Evolutionary conservation across 1,139 yeast genomes (phyloP).

Genomic region (Geotrichum cucujoidarum): DNA sequence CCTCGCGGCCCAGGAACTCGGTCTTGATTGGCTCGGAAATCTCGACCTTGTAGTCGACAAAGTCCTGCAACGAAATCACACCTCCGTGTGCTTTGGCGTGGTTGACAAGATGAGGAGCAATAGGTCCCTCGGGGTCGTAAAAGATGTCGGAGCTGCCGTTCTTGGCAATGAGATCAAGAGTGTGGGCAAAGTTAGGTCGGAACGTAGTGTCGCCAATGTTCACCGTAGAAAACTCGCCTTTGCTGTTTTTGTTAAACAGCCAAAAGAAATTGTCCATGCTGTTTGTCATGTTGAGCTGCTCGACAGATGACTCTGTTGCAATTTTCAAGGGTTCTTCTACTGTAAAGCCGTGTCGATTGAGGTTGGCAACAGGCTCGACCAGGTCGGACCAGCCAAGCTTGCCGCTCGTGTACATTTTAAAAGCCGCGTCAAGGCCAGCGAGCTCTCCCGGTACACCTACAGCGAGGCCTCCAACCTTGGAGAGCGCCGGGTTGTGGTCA

Average conservation of each 20-base stretch:
- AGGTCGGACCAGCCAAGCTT: conserved; percentile 66
- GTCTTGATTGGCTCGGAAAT: conserved; percentile 54
- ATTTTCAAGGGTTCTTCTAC: conserved; percentile 47
- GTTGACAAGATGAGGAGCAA: conserved; percentile 51
- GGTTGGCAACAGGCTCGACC: conserved; percentile 65
- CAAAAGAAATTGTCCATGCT: conserved; percentile 31
- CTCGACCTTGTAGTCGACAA: conserved; percentile 53
- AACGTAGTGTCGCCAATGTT: conserved; percentile 54
- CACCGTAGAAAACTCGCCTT: conserved; percentile 36
- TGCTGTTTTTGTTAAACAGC: conserved; percentile 37
- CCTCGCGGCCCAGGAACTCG: conserved; percentile 46
- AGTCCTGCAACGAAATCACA: conserved; percentile 56
- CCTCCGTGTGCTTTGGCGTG: conserved; percentile 53
- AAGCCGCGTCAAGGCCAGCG: conserved; percentile 67
- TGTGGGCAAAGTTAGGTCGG: conserved; percentile 59
- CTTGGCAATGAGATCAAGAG: conserved; percentile 60
- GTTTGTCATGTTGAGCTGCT: conserved; percentile 6
- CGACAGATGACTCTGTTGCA: conserved; percentile 28
- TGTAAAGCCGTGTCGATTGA: conserved; percentile 65
- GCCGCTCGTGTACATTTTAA: conserved; percentile 62
- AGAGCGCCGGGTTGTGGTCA: conserved; percentile 40
- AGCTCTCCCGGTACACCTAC: conserved; percentile 88
- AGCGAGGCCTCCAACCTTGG: conserved; percentile 79
- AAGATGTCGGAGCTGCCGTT: conserved; percentile 74
- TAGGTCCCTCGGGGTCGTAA: conserved; percentile 78